These are phyloP conservation scores for Colletotrichum tabaci DNA, from an alignment of 2,329 filamentous ascomycete species.

Conservation along the genomic window DNA sequence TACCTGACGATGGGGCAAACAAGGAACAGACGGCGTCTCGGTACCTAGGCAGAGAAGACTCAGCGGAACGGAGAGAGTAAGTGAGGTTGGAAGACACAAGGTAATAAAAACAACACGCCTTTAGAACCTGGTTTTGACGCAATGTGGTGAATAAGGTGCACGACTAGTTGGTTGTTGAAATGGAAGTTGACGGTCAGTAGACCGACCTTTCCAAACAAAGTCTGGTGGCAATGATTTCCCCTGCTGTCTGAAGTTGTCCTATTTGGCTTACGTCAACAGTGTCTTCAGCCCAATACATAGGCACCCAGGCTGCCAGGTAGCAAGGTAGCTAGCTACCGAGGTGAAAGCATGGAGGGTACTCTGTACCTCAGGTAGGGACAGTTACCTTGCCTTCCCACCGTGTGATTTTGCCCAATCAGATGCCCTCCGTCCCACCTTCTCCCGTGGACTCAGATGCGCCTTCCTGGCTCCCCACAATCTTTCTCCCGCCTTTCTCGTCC, in stretches of 20 bases:
- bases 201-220: background rate
- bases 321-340: no score
- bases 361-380: no score
- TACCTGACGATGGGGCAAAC: background rate
- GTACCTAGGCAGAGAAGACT: background rate
- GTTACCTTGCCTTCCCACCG: no score
- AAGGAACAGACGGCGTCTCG: background rate
- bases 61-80: background rate
- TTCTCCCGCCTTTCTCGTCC: slow-evolving; percentile 10
- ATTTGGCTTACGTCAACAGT: no score
- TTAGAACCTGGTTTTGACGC: background rate
- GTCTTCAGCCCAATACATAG: no score
- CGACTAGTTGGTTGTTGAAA: background rate
- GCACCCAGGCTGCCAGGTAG: no score
- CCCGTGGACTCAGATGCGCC: slow-evolving; percentile 2
- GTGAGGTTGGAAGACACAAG: background rate
- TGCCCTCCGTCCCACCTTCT: slow-evolving; percentile 29
- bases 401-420: slow-evolving; percentile 23
- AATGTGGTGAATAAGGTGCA: background rate
- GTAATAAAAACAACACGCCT: background rate
- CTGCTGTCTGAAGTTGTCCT: no score
- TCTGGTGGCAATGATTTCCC: background rate
- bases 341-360: no score
- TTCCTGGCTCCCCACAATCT: slow-evolving; percentile 23
- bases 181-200: background rate